A percentile compares a stretch with the other conserved stretches of the same genome.
These are phyloP conservation scores for Chrysochromulina parva DNA, from an alignment of 78 protist species.

Conservation along the genomic window DNA sequence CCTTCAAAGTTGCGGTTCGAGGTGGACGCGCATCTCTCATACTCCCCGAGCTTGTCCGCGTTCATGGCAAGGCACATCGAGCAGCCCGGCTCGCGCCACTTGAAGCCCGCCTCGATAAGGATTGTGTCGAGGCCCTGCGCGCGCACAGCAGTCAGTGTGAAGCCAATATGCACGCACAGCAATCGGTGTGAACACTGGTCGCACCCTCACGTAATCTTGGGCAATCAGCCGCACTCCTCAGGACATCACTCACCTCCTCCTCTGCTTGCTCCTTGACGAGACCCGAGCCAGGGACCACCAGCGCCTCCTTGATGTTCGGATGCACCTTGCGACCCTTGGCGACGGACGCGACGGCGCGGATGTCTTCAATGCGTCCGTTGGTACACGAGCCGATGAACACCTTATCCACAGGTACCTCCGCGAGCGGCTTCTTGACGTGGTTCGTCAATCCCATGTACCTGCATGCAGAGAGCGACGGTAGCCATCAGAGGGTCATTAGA, in stretches of 20 bases:
- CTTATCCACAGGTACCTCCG: neutral
- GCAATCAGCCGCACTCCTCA: constrained; percentile 5
- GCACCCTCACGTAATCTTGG: too few species aligned
- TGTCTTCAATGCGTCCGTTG: constrained; percentile 63
- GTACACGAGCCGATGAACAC: constrained; percentile 72
- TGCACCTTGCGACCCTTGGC: constrained; percentile 58
- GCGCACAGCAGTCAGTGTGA: too few species aligned
- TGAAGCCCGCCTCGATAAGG: constrained; percentile 54
- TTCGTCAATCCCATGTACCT: constrained; percentile 58
- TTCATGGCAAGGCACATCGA: constrained; percentile 66
- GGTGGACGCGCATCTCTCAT: constrained; percentile 61
- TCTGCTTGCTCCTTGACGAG: constrained; percentile 61
- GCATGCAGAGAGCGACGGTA: too few species aligned
- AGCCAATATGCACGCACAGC: too few species aligned
- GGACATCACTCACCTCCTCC: neutral
- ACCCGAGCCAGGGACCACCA: constrained; percentile 68
- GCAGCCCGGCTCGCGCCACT: constrained; percentile 59
- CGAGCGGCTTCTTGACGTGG: neutral
- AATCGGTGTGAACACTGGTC: too few species aligned
- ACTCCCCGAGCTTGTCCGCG: constrained; percentile 56
- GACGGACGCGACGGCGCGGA: constrained; percentile 60
- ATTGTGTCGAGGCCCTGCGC: neutral
- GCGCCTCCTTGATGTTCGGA: constrained; percentile 17
- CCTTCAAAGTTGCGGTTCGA: constrained; percentile 77
- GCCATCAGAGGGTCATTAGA: too few species aligned